Conservation (phyloP, 2,329 filamentous ascomycete genomes). For the Epichloe festucae region DNA sequence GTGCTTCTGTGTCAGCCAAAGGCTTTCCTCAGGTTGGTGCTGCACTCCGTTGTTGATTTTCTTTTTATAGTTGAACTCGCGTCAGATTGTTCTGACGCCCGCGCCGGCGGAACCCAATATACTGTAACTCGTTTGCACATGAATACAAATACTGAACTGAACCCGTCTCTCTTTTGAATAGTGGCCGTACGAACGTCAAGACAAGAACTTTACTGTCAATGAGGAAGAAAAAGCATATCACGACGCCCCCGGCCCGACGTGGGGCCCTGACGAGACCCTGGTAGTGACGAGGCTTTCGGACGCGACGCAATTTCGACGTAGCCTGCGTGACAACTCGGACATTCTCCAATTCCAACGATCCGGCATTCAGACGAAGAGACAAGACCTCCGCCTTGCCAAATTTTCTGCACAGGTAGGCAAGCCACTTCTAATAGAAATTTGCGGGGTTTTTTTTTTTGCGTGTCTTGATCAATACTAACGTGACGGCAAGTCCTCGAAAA, state of each 20-base stretch:
- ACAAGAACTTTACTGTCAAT: constrained; percentile 55
- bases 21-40: constrained; percentile 84
- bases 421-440: neutral
- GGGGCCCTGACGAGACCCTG: constrained; percentile 62
- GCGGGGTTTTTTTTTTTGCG: neutral
- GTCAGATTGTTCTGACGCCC: constrained; percentile 12
- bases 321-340: constrained; percentile 13
- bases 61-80: constrained; percentile 13
- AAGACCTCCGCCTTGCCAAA: constrained; percentile 52
- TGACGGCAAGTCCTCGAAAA: constrained; percentile 39
- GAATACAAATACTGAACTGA: constrained; percentile 22
- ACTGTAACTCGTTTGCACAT: constrained; percentile 4
- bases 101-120: neutral
- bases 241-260: constrained; percentile 62
- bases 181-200: constrained; percentile 77
- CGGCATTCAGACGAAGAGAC: constrained; percentile 48
- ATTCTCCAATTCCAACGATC: constrained; percentile 21
- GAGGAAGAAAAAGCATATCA: constrained; percentile 56
- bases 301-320: constrained; percentile 26
- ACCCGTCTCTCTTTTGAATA: constrained; percentile 27
- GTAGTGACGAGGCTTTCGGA: constrained; percentile 37
- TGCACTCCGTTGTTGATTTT: constrained; percentile 18
- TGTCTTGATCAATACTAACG: neutral
- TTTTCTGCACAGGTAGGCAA: constrained; percentile 41
- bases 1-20: constrained; percentile 39